Percentiles rank a stretch among this genome's conserved stretches.
These are phyloP conservation scores for Leucosporidium yakuticum DNA, from an alignment of 768 basidiomycete species.

Conservation along the genomic window DNA sequence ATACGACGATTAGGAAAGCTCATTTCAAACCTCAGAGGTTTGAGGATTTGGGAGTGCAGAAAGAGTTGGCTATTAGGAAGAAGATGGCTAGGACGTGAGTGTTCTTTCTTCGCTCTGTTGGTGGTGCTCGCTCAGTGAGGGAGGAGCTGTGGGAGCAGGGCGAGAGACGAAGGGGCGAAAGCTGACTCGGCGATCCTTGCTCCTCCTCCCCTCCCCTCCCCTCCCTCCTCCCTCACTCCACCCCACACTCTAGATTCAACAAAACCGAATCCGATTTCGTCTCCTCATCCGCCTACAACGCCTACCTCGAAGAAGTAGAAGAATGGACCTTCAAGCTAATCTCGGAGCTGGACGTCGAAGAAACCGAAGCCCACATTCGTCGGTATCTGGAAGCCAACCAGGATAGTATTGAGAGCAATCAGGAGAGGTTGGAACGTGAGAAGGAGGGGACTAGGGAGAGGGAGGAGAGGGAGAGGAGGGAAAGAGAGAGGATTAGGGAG, in stretches of 20 bases:
- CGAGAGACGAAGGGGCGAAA: conserved; percentile 5
- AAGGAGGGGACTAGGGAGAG: not conserved
- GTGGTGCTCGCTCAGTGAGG: not conserved
- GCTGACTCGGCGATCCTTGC: not conserved
- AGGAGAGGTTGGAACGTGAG: not conserved
- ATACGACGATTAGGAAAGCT: conserved; percentile 75
- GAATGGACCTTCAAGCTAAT: conserved; percentile 55
- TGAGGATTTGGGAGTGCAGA: conserved; percentile 84
- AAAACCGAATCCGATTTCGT: conserved; percentile 84
- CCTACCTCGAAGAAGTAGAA: conserved; percentile 94
- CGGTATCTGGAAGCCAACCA: no score
- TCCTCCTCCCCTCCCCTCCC: no score
- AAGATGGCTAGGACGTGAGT: conserved; percentile 82
- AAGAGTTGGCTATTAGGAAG: conserved; percentile 82
- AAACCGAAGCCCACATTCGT: not conserved
- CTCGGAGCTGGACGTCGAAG: conserved; percentile 23
- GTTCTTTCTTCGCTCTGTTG: not conserved
- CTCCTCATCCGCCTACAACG: conserved; percentile 74
- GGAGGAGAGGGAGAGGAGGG: not conserved
- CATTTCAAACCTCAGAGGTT: conserved; percentile 95
- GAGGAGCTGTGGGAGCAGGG: no score
- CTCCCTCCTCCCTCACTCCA: no score
- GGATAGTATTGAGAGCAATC: no score
- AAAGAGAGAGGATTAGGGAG: not conserved
- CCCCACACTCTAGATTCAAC: conserved; percentile 78